Evolutionary conservation across 306 rosid species (phyloP), one percentile per base, ranked within the genome.

Genomic region (Vigna radiata): DNA sequence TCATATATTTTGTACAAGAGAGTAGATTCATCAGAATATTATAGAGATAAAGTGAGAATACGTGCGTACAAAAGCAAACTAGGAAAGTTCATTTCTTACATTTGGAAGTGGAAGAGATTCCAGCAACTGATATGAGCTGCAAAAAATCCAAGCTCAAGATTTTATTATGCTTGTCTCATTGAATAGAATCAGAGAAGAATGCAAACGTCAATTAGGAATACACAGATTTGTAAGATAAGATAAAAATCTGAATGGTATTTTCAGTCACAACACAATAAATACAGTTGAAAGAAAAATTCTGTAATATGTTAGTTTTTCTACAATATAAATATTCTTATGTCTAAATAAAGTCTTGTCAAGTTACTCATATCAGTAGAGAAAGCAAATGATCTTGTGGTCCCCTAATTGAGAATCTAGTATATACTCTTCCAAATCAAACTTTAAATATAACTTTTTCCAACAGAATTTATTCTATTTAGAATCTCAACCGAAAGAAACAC

Each of bases 61-160:
- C 11, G n/a, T 66, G 54, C 17, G 10, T 54, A 31, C n/a, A 66
- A 41, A 76, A 72, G 49, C 29, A 83, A 75, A 62, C 84, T 59
- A 63, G 62, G 41, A 47, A 49, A 63, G 50, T 43, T 70, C 68
- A 67, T 60, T 76, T 68, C 91, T 87, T 81, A 96, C 99, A 78
- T 96, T 92, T 73, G 98, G 94, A 71, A 96, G 97, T 14, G 87
- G 93, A 76, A 92, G 99, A 56, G 92, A 79, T 82, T 96, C 99
- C 86, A 92, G 77, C 72, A 92, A 91, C 84, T 96, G 99, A 77
- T 97, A 92, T 73, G 98, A 86, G 82, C 99, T 96, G 96, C 89
- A 81, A 77, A 10, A 55, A 89, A 79, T 73, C 62, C 77, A 77
- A 87, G 68, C 52, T 58, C 72, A 70, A 60, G 72, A 74, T 71